Conservation (phyloP, 2,329 filamentous ascomycete species). For the Fusarium sp. region DNA sequence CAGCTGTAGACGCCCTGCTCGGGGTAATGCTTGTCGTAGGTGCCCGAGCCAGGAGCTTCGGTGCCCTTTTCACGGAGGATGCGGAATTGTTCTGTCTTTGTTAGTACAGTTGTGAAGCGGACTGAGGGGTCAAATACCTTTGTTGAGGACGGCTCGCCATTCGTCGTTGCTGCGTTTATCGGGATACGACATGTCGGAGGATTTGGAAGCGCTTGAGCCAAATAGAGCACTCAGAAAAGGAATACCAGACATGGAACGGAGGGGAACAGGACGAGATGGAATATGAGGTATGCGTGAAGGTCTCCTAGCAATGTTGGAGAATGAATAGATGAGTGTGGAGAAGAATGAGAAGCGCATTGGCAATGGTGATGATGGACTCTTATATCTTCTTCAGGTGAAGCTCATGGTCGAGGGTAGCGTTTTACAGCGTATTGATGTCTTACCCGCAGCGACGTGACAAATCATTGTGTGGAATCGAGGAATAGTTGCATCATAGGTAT, state of each 20-base stretch:
- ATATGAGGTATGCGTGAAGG: slow-evolving; percentile 39
- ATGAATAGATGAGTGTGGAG: slow-evolving; percentile 59
- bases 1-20: slow-evolving; percentile 84
- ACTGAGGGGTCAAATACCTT: slow-evolving; percentile 50
- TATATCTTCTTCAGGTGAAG: slow-evolving; percentile 20
- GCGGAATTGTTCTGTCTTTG: slow-evolving; percentile 87
- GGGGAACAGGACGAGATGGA: slow-evolving; percentile 42
- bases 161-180: slow-evolving; percentile 83
- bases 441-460: slow-evolving; percentile 30
- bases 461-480: slow-evolving; percentile 27
- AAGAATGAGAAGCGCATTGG: slow-evolving; percentile 64
- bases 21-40: slow-evolving; percentile 89
- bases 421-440: not conserved
- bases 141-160: slow-evolving; percentile 87
- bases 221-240: slow-evolving; percentile 85
- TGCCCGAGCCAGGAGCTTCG: slow-evolving; percentile 81
- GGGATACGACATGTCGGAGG: slow-evolving; percentile 78
- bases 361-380: slow-evolving; percentile 6
- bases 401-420: not conserved
- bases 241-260: slow-evolving; percentile 78
- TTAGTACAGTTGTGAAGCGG: slow-evolving; percentile 11
- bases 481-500: not conserved
- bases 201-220: slow-evolving; percentile 65
- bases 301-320: slow-evolving; percentile 59
- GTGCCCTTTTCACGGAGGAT: slow-evolving; percentile 93